Evolutionary conservation across 2,329 filamentous ascomycete species (phyloP).

Genomic region (Lachnellula cervina): DNA sequence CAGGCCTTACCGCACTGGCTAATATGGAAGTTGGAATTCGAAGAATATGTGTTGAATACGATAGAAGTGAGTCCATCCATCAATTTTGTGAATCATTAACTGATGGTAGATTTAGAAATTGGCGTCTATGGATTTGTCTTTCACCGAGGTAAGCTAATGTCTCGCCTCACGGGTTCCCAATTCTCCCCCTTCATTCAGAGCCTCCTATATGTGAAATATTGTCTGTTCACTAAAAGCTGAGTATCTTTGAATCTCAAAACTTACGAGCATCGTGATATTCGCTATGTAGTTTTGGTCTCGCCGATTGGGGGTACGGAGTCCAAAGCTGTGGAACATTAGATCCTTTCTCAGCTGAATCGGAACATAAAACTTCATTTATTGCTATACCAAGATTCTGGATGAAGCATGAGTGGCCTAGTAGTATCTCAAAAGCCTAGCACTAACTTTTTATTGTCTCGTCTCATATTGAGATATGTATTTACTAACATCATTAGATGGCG

Average conservation of each 20-base stretch:
- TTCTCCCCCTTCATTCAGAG: background rate
- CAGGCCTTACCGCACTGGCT: constrained; percentile 69
- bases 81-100: background rate
- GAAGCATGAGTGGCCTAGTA: no score
- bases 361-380: no score
- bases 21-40: constrained; percentile 68
- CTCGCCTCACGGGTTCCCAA: background rate
- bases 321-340: no score
- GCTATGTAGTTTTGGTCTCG: no score
- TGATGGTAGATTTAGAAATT: constrained; percentile 40
- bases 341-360: no score
- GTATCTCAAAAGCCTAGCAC: no score
- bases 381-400: no score
- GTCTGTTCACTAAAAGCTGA: background rate
- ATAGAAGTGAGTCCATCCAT: constrained; percentile 41
- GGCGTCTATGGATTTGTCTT: constrained; percentile 91
- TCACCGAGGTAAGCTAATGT: constrained; percentile 44
- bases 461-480: background rate
- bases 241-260: no score
- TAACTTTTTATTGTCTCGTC: background rate
- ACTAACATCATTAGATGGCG: constrained; percentile 53
- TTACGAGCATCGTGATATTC: no score
- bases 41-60: constrained; percentile 69
- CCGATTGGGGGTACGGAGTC: no score
- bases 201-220: no score